A percentile compares a stretch with the other conserved stretches of the same genome.
Conservation (phyloP, 495 filamentous ascomycete genomes). For the Tetracladium setigerum region DNA sequence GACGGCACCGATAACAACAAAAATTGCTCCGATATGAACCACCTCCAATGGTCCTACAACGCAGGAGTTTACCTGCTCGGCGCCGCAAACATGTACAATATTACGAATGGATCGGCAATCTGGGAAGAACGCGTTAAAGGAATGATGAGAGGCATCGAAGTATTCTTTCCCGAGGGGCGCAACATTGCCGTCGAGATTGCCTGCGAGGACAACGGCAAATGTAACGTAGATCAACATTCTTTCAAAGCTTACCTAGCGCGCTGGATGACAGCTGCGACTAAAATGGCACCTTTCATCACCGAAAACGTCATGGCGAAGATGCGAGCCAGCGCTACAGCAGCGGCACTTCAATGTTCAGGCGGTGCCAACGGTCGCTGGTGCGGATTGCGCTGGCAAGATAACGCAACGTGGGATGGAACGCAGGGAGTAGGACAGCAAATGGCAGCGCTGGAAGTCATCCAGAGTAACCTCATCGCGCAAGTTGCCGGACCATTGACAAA, state of each 20-base stretch:
- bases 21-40: constrained; percentile 43
- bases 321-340: constrained; percentile 53
- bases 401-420: constrained; percentile 47
- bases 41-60: constrained; percentile 62
- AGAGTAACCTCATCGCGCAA: constrained; percentile 47
- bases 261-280: constrained; percentile 66
- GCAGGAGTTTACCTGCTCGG: constrained; percentile 58
- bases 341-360: constrained; percentile 58
- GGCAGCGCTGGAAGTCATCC: constrained; percentile 58
- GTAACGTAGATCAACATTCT: constrained; percentile 65
- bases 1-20: constrained; percentile 45
- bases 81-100: constrained; percentile 62
- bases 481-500: constrained; percentile 50
- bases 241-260: constrained; percentile 76
- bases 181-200: constrained; percentile 58
- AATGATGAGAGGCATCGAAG: constrained; percentile 43
- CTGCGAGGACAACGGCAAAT: constrained; percentile 50
- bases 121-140: constrained; percentile 48
- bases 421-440: constrained; percentile 64
- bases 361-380: constrained; percentile 55
- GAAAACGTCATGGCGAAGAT: constrained; percentile 55
- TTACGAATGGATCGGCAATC: constrained; percentile 39
- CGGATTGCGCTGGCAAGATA: constrained; percentile 56
- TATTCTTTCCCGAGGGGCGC: constrained; percentile 43
- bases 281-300: constrained; percentile 60